phyloP scores from a whole-genome alignment of 2,329 filamentous ascomycete genomes.

The Atkinsonella hypoxylon region DNA sequence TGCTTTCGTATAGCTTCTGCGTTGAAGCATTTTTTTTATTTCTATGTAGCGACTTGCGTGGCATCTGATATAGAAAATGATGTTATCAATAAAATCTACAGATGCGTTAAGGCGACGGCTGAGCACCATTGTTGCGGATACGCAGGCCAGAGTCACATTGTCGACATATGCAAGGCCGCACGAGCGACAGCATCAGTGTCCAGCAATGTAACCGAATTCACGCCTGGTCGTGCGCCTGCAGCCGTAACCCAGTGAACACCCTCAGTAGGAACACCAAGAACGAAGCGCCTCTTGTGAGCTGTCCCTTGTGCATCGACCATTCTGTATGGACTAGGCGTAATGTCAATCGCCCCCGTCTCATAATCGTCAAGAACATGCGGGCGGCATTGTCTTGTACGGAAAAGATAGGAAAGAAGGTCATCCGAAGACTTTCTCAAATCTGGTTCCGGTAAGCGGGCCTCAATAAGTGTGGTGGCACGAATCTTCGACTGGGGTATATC shows the following conservation, averaged over 20 bases:
- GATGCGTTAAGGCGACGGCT: no score
- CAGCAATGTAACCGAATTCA: conserved; percentile 5
- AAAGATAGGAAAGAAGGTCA: conserved; percentile 1
- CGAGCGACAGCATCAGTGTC: conserved; percentile 6
- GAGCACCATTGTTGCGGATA: no score
- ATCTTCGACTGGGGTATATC: background rate
- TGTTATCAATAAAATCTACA: no score
- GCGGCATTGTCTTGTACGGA: conserved; percentile 3
- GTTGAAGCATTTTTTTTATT: no score
- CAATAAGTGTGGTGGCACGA: conserved; percentile 3
- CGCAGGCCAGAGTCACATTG: no score
- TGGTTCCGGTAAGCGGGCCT: conserved; percentile 3
- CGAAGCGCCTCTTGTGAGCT: conserved; percentile 4
- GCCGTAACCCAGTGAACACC: conserved; percentile 7
- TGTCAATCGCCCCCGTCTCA: conserved; percentile 4
- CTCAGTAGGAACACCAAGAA: conserved; percentile 4
- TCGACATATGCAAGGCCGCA: conserved; percentile 1
- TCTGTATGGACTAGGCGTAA: conserved; percentile 2
- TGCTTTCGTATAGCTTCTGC: no score
- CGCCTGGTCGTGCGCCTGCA: conserved; percentile 3
- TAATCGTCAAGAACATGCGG: conserved; percentile 5
- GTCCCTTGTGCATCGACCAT: background rate
- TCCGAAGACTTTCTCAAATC: conserved; percentile 2
- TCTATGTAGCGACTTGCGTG: no score
- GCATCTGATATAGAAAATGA: no score